Base-by-base conservation (phyloP, 2,329 filamentous ascomycete species). In the Colletotrichum lentis region DNA sequence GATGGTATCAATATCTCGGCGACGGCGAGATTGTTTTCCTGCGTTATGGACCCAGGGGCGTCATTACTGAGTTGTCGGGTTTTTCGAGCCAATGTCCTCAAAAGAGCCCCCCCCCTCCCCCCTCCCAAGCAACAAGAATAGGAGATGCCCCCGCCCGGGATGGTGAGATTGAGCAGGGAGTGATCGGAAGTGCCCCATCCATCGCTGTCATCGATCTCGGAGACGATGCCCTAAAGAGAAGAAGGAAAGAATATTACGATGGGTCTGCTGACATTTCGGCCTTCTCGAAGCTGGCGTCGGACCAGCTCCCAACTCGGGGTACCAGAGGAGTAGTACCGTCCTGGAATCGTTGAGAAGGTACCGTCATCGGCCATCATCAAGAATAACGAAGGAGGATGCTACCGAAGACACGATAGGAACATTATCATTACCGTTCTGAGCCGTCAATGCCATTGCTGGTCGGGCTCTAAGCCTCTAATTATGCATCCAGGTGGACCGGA, bases 231-330 rank as follows among this genome's bases (percentile, higher is more conserved):
- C 66, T 20, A 52, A 61, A 66, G 44, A 66, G 62, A 52, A 69
- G 41, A 31, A 11, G 18, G 47, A 37, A 52, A 50, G 52, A 60
- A 66, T 20, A 18, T 61, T 69, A 46, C 20, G 53, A 49, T 46
- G 66, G 66, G 50, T 57, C 62, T 41, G 14, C 50, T 18, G 27
- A 66, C 20, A 31, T 60, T 52, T 37, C 56, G 56, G 46, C 27
- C 61, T 65, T 64, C 65, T 64, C 54, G 55, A 60, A 60, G 61
- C 65, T 64, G 56, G 39, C 16, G 39, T 18, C 27, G 50, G 39
- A 46, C 39, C 56, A 18, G 37, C 56, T 14, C 46, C 27, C 56
- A 37, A 46, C 47, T 14, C 46, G 16, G 43, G 20, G 22, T 59
- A 31, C 47, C 44, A 64, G 47, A 58, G 16, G 35, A 47, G 53